Conservation (phyloP, 352 stramenopile species). For the Globisporangium mamillatum region DNA sequence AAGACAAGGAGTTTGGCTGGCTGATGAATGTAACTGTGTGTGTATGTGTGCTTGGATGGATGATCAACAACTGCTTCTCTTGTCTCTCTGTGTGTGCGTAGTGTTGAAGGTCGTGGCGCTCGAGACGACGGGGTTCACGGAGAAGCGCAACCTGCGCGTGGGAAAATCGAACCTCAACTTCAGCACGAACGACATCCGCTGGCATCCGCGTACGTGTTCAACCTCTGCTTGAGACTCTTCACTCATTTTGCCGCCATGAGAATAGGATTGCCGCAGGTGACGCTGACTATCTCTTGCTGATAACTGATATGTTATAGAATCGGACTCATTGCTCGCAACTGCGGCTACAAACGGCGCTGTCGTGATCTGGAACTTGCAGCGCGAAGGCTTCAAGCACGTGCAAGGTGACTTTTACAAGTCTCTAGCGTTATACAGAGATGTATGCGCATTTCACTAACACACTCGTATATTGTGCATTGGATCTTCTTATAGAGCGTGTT, state of each 20-base stretch:
- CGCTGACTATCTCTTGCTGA: neutral
- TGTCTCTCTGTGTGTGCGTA: constrained; percentile 14
- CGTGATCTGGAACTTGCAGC: constrained; percentile 87
- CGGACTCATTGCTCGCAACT: constrained; percentile 79
- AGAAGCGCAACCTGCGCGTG: constrained; percentile 83
- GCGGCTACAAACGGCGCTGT: constrained; percentile 82
- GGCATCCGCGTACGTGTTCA: constrained; percentile 71
- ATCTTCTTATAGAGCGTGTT: constrained; percentile 50
- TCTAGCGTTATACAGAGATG: too few relatives aligned
- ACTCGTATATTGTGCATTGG: neutral
- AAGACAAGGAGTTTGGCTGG: neutral
- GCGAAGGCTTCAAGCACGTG: constrained; percentile 85
- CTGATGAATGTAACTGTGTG: neutral
- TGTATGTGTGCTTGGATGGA: neutral
- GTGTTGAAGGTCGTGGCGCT: constrained; percentile 86
- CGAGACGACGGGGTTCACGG: constrained; percentile 67
- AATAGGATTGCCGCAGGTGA: neutral
- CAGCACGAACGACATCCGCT: constrained; percentile 88
- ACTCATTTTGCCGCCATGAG: neutral
- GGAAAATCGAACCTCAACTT: constrained; percentile 86
- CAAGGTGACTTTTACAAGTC: constrained; percentile 47
- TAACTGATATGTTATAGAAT: constrained; percentile 35
- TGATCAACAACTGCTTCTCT: neutral
- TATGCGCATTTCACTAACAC: neutral
- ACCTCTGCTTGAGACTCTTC: neutral